phyloP scores from a whole-genome alignment of 2,329 filamentous ascomycete species.

The Penicillium vulpinum region DNA sequence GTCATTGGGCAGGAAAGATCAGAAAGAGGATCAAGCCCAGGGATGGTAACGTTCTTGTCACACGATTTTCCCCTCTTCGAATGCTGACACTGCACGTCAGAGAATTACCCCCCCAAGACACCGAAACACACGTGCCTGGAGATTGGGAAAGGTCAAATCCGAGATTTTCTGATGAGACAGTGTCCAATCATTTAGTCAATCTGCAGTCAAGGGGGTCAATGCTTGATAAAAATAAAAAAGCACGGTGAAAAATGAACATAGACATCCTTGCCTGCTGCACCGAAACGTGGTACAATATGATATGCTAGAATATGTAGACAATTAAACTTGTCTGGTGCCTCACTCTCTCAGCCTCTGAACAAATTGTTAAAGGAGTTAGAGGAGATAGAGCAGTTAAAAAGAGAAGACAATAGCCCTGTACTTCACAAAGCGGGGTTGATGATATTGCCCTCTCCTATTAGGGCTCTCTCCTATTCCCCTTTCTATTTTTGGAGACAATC shows the following conservation, averaged over 20 bases:
- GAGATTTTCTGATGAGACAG: not conserved
- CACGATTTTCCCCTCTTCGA: not conserved
- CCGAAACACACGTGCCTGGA: constrained; percentile 12
- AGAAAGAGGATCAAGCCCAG: constrained; percentile 12
- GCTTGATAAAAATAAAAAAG: not conserved
- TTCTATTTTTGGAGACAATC: too few species aligned
- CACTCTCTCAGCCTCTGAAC: not conserved
- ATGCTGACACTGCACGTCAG: constrained; percentile 6
- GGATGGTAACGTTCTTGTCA: constrained; percentile 21
- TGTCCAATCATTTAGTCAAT: not conserved
- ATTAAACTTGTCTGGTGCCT: not conserved
- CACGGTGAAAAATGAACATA: constrained; percentile 10
- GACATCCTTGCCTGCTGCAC: constrained; percentile 23
- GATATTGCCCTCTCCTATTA: not conserved
- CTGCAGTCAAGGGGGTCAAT: constrained; percentile 8
- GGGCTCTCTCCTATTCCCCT: not conserved
- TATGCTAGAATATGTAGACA: constrained; percentile 11
- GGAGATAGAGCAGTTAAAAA: not conserved
- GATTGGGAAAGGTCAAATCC: not conserved
- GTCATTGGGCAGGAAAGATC: constrained; percentile 33
- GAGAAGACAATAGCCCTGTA: too few species aligned
- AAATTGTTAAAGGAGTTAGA: too few species aligned
- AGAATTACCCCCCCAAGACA: not conserved
- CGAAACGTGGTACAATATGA: constrained; percentile 29
- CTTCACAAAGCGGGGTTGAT: constrained; percentile 2